phyloP scores from a whole-genome alignment of 1,284 basidiomycete species.

The Rhodotorula sp. region DNA sequence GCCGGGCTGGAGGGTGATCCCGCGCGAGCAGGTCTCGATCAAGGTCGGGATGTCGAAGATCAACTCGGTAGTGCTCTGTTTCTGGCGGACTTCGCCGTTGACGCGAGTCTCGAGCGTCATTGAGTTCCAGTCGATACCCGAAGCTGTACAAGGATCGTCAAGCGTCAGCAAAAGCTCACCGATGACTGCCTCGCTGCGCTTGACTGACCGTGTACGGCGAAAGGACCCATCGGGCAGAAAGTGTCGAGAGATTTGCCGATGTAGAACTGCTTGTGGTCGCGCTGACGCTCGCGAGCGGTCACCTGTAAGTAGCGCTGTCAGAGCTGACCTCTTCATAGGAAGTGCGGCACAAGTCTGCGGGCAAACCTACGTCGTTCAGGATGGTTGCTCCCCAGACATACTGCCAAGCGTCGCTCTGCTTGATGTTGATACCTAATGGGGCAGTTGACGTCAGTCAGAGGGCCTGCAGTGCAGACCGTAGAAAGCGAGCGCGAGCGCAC shows the following conservation, averaged over 20 bases:
- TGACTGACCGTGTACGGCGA: no score
- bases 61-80: constrained; percentile 45
- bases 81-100: constrained; percentile 48
- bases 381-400: constrained; percentile 48
- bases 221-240: constrained; percentile 49
- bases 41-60: constrained; percentile 50
- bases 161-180: background rate
- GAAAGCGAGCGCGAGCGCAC: no score
- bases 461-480: no score
- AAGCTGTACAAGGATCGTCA: constrained; percentile 19
- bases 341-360: background rate
- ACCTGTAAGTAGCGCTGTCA: constrained; percentile 29
- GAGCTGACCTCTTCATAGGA: background rate
- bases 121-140: constrained; percentile 41
- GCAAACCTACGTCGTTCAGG: constrained; percentile 42
- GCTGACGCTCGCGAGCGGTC: constrained; percentile 46
- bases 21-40: constrained; percentile 47
- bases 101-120: constrained; percentile 45
- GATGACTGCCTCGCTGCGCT: background rate
- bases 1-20: constrained; percentile 48
- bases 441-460: no score
- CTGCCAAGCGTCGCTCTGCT: constrained; percentile 48
- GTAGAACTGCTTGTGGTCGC: constrained; percentile 49
- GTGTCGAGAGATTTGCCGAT: constrained; percentile 50
- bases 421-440: constrained; percentile 43